Base-by-base conservation (phyloP, 768 basidiomycete species). In the Boletus tomentosulus region DNA sequence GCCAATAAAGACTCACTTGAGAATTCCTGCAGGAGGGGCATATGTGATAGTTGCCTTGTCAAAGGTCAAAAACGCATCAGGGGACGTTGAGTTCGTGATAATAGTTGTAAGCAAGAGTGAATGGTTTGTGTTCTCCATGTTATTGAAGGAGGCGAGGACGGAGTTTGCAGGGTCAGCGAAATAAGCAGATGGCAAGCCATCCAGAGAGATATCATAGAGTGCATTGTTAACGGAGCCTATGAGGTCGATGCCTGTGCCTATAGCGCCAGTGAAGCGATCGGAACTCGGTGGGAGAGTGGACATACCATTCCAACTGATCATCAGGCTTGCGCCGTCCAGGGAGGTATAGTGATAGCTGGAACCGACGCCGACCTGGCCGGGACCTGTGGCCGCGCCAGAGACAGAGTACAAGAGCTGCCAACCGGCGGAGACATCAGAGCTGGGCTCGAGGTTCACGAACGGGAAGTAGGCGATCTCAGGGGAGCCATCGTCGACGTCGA, bases 171-270 rank as follows among this genome's bases (percentile, higher is more conserved):
- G 48, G 44, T 68, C 55, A 16, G 70, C 49, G 15, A 62, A 61
- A 43, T 66, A 60, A 46, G 66, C 27, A 28, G 66, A 61, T 11
- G 66, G 48, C 5, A 54, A 49, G 39, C 80, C 80, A 61, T 90
- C 87, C 51, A 89, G 72, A 6, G 69, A 66, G 51, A 86, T 62
- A 9, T 68, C 63, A 62, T 82, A 87, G 24, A 68, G 62, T 5
- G 79, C 74, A 35, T 69, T 50, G 44, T 70, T 71, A 5, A 74
- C 74, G 53, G 77, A 78, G 31, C 88, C 88, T 30, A 75, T 60
- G 28, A 89, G 73, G 56, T 80, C 72, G 35, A 89, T 81, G 25
- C 79, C 84, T 25, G 81, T 87, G 43, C 88, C 87, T 89, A 62
- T 37, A 31, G 38, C 56, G 53, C 44, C 48, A 55, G 27, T 34